Evolutionary conservation across 768 basidiomycete species (phyloP).

Genomic region (Chalciporus piperatus): DNA sequence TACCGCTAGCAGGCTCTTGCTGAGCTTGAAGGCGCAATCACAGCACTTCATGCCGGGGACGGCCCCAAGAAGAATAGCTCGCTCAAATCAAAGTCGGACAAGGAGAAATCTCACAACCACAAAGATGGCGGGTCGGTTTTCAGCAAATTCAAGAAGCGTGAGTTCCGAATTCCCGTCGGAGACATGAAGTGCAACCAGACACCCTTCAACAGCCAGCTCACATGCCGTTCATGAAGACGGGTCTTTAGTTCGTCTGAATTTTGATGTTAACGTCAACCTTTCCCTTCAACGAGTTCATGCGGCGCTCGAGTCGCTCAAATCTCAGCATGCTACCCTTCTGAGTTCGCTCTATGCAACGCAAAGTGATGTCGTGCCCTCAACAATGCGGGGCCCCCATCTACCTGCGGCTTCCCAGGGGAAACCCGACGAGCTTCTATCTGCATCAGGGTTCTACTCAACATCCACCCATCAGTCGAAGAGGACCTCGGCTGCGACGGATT

Average conservation of each 20-base stretch:
- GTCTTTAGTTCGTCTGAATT: constrained; percentile 12
- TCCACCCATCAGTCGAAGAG: constrained; percentile 38
- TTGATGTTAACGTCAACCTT: constrained; percentile 16
- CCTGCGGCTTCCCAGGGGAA: constrained; percentile 52
- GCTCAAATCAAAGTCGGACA: constrained; percentile 40
- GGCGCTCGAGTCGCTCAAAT: constrained; percentile 53
- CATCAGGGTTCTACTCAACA: constrained; percentile 25
- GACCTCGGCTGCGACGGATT: constrained; percentile 46
- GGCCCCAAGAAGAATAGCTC: constrained; percentile 35
- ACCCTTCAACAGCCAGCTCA: constrained; percentile 16
- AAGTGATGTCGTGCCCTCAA: constrained; percentile 26
- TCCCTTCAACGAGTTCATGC: constrained; percentile 44
- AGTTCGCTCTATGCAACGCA: constrained; percentile 39
- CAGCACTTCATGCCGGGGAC: constrained; percentile 39
- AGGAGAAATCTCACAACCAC: constrained; percentile 39
- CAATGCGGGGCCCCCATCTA: constrained; percentile 32
- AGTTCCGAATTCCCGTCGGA: constrained; percentile 11
- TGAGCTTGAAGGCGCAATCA: constrained; percentile 55
- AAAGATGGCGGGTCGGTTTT: constrained; percentile 40
- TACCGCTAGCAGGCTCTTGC: constrained; percentile 46
- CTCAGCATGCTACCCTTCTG: constrained; percentile 54
- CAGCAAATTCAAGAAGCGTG: constrained; percentile 62
- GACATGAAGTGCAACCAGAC: neutral
- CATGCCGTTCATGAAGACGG: constrained; percentile 29
- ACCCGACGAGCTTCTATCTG: constrained; percentile 26